Percentiles rank a stretch among this genome's conserved stretches.
These are phyloP conservation scores for Mycena amicta DNA, from an alignment of 768 basidiomycete genomes.

Conservation along the genomic window DNA sequence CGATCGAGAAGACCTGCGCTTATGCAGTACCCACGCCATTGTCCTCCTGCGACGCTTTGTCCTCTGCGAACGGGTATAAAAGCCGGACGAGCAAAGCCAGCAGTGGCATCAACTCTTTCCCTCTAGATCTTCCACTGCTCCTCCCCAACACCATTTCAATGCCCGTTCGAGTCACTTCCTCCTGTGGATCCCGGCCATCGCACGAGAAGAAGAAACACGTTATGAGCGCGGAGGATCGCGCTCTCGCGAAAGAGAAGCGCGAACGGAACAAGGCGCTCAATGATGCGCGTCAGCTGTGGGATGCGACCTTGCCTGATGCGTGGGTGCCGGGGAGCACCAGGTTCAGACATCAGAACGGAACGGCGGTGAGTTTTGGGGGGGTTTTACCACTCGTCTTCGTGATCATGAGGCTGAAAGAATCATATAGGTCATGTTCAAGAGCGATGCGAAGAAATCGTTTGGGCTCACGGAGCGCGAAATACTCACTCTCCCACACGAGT, in stretches of 20 bases:
- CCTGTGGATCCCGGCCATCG: no score
- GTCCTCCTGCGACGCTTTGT: no score
- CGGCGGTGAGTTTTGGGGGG: background rate
- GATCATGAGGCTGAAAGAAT: background rate
- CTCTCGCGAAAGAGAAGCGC: conserved; percentile 4
- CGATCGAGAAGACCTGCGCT: no score
- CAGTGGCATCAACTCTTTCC: no score
- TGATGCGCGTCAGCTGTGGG: background rate
- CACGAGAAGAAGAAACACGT: no score
- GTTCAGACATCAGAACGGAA: background rate
- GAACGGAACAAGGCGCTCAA: background rate
- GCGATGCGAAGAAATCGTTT: conserved; percentile 10
- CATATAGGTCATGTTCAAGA: conserved; percentile 11
- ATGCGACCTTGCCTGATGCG: background rate
- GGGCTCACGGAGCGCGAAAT: conserved; percentile 9
- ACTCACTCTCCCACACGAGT: conserved; percentile 9
- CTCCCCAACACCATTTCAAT: no score
- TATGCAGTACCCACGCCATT: no score
- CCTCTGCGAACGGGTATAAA: no score
- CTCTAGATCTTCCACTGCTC: no score
- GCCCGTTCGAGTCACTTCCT: no score
- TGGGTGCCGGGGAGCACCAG: background rate
- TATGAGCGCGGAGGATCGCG: conserved; percentile 3
- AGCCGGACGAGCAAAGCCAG: no score
- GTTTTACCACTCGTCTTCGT: background rate